These are phyloP conservation scores for Arthrobotrys megalospora DNA, from an alignment of 2,329 filamentous ascomycete genomes.

Conservation along the genomic window DNA sequence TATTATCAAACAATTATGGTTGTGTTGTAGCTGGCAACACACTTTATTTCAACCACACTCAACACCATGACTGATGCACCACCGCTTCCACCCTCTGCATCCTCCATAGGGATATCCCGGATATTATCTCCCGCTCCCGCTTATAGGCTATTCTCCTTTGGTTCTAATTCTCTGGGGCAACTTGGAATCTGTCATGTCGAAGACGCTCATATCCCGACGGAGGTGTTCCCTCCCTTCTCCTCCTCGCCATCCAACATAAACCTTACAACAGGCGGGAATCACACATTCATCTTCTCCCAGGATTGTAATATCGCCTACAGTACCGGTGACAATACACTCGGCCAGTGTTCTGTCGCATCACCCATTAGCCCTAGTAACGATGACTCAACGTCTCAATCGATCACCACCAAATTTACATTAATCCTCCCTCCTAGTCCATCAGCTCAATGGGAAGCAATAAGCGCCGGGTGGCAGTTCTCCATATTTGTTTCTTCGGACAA, in stretches of 20 bases:
- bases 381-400: conserved; percentile 38
- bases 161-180: conserved; percentile 72
- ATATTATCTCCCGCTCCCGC: background rate
- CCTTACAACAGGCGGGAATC: conserved; percentile 83
- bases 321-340: conserved; percentile 74
- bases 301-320: conserved; percentile 72
- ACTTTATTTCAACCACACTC: conserved; percentile 4
- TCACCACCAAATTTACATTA: conserved; percentile 64
- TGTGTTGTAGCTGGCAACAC: conserved; percentile 42
- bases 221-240: conserved; percentile 66
- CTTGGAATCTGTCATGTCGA: conserved; percentile 69
- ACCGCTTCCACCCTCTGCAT: background rate
- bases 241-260: conserved; percentile 60
- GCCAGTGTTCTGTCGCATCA: conserved; percentile 67
- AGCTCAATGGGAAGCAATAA: conserved; percentile 68
- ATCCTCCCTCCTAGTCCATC: conserved; percentile 40
- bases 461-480: conserved; percentile 85
- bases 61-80: conserved; percentile 23
- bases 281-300: conserved; percentile 80
- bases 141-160: conserved; percentile 69
- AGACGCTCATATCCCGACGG: conserved; percentile 66
- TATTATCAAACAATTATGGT: conserved; percentile 31
- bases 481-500: conserved; percentile 73
- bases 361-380: background rate
- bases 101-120: conserved; percentile 1